Conservation (phyloP, 371 early-diverging fungal species). For the Actinomortierella ambigua region DNA sequence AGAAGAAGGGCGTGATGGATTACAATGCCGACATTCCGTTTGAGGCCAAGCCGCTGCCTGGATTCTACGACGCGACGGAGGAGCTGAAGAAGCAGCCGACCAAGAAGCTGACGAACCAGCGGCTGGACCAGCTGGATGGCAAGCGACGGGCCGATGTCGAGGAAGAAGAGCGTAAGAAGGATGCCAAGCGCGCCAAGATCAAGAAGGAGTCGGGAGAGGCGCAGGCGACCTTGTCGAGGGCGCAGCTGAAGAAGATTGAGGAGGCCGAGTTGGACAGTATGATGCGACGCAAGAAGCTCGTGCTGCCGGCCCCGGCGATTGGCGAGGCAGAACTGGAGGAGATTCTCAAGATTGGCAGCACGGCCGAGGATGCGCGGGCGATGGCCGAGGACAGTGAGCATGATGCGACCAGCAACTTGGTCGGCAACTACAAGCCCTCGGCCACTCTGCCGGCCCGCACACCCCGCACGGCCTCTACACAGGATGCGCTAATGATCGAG, state of each 20-base stretch:
- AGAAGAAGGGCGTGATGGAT: slow-evolving; percentile 83
- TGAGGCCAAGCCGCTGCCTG: slow-evolving; percentile 84
- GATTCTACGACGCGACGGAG: slow-evolving; percentile 91
- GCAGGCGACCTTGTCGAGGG: slow-evolving; percentile 53
- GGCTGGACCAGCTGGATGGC: slow-evolving; percentile 78
- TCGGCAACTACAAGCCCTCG: slow-evolving; percentile 71
- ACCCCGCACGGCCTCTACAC: slow-evolving; percentile 75
- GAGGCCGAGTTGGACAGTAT: slow-evolving; percentile 68
- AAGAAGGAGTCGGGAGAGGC: slow-evolving; percentile 57
- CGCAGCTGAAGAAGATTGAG: slow-evolving; percentile 64
- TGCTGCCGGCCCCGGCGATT: slow-evolving; percentile 92
- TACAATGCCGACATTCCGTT: slow-evolving; percentile 97
- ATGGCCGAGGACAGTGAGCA: slow-evolving; percentile 70
- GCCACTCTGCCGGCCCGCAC: slow-evolving; percentile 66
- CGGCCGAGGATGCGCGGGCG: slow-evolving; percentile 77
- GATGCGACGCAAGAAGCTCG: slow-evolving; percentile 77
- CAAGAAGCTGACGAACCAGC: slow-evolving; percentile 61
- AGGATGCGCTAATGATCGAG: slow-evolving; percentile 76
- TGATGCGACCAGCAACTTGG: slow-evolving; percentile 66
- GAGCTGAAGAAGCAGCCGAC: slow-evolving; percentile 75
- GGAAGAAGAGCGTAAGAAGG: slow-evolving; percentile 71
- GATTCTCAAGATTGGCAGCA: slow-evolving; percentile 88
- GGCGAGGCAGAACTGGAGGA: slow-evolving; percentile 90
- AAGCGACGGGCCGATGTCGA: slow-evolving; percentile 78
- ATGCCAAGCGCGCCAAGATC: slow-evolving; percentile 78